These are phyloP conservation scores for Choiromyces venosus DNA, from an alignment of 495 filamentous ascomycete species.

Conservation along the genomic window DNA sequence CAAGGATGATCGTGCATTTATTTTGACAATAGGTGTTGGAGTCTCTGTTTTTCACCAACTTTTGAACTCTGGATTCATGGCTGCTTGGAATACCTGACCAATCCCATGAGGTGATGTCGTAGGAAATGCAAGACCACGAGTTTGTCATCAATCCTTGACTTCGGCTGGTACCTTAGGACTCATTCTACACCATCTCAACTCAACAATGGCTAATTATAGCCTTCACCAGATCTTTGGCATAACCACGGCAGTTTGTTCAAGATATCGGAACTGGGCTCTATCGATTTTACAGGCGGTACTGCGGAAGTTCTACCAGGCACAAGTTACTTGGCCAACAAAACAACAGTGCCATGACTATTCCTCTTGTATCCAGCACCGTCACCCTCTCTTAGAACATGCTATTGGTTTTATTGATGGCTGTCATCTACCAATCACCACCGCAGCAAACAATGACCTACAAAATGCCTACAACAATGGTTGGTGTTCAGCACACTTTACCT, in stretches of 20 bases:
- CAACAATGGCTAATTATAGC: not conserved
- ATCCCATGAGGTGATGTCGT: not conserved
- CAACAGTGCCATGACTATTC: not conserved
- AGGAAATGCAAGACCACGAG: not conserved
- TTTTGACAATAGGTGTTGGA: not conserved
- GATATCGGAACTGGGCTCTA: not conserved
- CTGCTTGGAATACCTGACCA: not conserved
- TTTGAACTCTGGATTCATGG: not conserved
- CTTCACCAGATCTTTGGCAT: not conserved
- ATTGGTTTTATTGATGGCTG: not conserved
- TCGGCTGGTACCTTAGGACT: not conserved
- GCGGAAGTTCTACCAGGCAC: not conserved
- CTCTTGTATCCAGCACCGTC: not conserved
- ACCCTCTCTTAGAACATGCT: not conserved
- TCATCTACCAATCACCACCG: not conserved
- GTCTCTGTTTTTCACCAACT: not conserved
- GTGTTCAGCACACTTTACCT: constrained; percentile 5
- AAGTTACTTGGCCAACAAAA: not conserved
- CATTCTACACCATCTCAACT: not conserved
- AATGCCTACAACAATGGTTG: not conserved
- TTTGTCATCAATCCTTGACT: not conserved
- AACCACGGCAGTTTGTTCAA: not conserved
- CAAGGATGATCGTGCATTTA: not conserved
- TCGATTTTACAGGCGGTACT: not conserved
- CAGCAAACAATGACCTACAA: not conserved